A percentile compares a stretch with the other conserved stretches of the same genome.
Evolutionary conservation across 225 moss, liverwort and hornwort species (phyloP).

Genomic region (Antitrichia curtipendula): DNA sequence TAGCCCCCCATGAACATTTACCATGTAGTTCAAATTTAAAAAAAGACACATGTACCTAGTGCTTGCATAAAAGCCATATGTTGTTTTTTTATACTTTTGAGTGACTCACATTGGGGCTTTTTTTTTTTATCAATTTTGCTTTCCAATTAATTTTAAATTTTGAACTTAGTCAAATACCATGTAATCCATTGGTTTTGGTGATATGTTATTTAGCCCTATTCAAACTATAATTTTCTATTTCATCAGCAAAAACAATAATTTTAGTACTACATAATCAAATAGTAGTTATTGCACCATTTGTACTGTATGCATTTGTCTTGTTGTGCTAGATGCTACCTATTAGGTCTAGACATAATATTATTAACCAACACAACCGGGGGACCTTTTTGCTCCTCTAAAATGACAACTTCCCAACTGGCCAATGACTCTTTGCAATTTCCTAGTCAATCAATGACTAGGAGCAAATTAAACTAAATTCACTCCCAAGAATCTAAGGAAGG

Average conservation of each 20-base stretch:
- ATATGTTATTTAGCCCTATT: not conserved
- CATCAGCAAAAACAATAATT: not conserved
- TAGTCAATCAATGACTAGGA: accelerated
- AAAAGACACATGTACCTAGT: not conserved
- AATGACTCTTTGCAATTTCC: no score
- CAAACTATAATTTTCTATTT: not conserved
- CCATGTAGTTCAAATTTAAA: not conserved
- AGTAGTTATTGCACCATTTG: accelerated
- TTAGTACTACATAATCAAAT: no score
- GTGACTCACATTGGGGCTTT: not conserved
- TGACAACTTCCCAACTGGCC: no score
- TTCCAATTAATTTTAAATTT: not conserved
- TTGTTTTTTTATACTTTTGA: no score
- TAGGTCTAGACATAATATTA: no score
- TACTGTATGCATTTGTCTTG: not conserved
- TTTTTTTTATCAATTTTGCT: not conserved
- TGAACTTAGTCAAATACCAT: not conserved
- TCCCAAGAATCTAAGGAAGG: accelerated
- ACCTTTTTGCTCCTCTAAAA: no score
- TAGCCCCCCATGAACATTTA: no score
- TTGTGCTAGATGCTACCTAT: not conserved
- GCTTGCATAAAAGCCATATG: not conserved
- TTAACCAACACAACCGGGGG: no score
- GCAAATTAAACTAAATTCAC: not conserved
- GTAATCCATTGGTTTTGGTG: not conserved